Conservation (phyloP, 176 grass and related monocot species). For the Luzula sylvatica region DNA sequence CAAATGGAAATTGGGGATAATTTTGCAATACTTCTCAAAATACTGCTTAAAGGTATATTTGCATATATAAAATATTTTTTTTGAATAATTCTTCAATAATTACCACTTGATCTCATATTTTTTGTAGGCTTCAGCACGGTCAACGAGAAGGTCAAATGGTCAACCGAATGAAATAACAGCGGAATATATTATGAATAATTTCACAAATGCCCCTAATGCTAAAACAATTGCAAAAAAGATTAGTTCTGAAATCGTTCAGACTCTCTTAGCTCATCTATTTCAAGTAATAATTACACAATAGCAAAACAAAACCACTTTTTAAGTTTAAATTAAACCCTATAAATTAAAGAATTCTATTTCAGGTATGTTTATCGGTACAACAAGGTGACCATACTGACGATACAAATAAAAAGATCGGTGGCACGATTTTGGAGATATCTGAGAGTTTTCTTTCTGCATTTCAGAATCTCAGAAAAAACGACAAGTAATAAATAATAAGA, state of each 20-base stretch:
- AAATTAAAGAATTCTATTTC: slow-evolving; percentile 6
- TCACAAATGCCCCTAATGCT: slow-evolving; percentile 37
- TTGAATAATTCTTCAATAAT: slow-evolving; percentile 10
- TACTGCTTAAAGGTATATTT: slow-evolving; percentile 64
- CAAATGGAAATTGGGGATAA: slow-evolving; percentile 85
- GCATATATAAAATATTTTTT: slow-evolving; percentile 11
- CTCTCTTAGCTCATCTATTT: slow-evolving; percentile 80
- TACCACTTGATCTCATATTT: no score
- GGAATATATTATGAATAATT: slow-evolving; percentile 43
- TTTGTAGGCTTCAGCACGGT: slow-evolving; percentile 35
- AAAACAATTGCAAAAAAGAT: slow-evolving; percentile 64
- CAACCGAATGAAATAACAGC: slow-evolving; percentile 44
- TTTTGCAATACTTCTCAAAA: slow-evolving; percentile 79
- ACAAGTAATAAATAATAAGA: slow-evolving; percentile 34
- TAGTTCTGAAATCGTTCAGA: slow-evolving; percentile 40
- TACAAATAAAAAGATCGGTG: slow-evolving; percentile 47
- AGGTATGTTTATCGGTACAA: slow-evolving; percentile 47
- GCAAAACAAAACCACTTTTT: neutral
- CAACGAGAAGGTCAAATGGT: slow-evolving; percentile 59
- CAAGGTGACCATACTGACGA: slow-evolving; percentile 21
- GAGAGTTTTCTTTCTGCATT: slow-evolving; percentile 52
- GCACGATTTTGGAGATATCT: slow-evolving; percentile 44
- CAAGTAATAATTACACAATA: slow-evolving; percentile 38
- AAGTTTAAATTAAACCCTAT: neutral
- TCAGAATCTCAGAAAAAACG: slow-evolving; percentile 42